Percentiles rank a stretch among this genome's conserved stretches.
These are phyloP conservation scores for Sporothrix mexicana DNA, from an alignment of 2,329 filamentous ascomycete genomes.

Conservation along the genomic window DNA sequence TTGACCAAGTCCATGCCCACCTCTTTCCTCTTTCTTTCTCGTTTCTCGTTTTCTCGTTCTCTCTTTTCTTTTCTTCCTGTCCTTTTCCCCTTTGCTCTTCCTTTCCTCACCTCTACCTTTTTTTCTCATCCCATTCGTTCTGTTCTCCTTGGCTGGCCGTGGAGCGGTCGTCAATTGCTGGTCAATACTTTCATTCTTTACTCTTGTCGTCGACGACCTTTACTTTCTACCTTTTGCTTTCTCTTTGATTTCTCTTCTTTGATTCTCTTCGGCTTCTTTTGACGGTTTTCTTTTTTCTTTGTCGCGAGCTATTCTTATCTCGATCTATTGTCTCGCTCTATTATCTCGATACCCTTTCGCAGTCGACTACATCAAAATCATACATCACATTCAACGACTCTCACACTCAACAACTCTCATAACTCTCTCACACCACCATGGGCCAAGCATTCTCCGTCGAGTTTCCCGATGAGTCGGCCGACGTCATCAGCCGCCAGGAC, in stretches of 20 bases:
- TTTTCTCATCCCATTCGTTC: constrained; percentile 13
- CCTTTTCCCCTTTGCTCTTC: background rate
- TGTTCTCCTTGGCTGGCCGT: constrained; percentile 34
- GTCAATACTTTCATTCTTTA: constrained; percentile 33
- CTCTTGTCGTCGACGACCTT: background rate
- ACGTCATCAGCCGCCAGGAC: constrained; percentile 38
- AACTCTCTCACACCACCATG: constrained; percentile 4
- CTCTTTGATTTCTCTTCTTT: constrained; percentile 11
- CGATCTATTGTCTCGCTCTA: too few species aligned
- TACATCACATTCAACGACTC: background rate
- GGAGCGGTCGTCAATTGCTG: constrained; percentile 38
- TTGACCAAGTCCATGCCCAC: background rate
- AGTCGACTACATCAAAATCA: too few species aligned
- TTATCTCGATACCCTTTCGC: too few species aligned
- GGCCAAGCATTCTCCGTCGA: constrained; percentile 33
- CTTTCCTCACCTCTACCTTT: background rate
- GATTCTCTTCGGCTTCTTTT: background rate
- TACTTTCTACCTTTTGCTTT: constrained; percentile 25
- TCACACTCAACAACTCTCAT: background rate
- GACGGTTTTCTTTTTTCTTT: background rate
- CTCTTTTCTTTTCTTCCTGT: background rate
- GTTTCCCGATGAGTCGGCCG: constrained; percentile 37
- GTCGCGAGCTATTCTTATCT: background rate
- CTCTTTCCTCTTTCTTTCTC: too few species aligned
- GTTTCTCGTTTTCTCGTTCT: constrained; percentile 2